Conservation (phyloP, 768 basidiomycete genomes). For the Roridomyces roridus region DNA sequence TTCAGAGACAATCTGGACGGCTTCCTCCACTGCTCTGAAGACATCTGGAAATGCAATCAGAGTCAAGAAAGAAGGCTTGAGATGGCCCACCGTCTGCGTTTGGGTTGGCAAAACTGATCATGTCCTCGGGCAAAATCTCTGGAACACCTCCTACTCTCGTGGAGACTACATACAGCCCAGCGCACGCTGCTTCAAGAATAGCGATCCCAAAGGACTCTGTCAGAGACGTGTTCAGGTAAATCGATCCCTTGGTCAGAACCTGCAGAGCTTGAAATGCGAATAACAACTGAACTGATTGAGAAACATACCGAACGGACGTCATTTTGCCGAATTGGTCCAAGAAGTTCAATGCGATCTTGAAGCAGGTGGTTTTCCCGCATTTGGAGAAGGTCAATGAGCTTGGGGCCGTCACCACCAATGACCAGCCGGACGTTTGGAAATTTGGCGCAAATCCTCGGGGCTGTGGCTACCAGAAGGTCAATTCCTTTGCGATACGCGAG, state of each 20-base stretch:
- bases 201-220: slow-evolving; percentile 98
- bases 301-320: slow-evolving; percentile 80
- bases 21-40: slow-evolving; percentile 81
- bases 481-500: slow-evolving; percentile 96
- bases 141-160: slow-evolving; percentile 96
- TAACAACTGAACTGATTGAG: neutral
- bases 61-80: neutral
- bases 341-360: slow-evolving; percentile 90
- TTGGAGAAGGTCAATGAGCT: slow-evolving; percentile 92
- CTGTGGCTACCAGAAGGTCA: slow-evolving; percentile 91
- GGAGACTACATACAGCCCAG: slow-evolving; percentile 92
- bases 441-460: slow-evolving; percentile 84
- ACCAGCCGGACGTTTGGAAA: slow-evolving; percentile 91
- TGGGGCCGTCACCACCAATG: slow-evolving; percentile 94
- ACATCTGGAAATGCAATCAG: slow-evolving; percentile 61
- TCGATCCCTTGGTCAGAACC: slow-evolving; percentile 87
- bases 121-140: slow-evolving; percentile 90
- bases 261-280: slow-evolving; percentile 31
- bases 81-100: slow-evolving; percentile 83
- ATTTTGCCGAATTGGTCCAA: slow-evolving; percentile 80
- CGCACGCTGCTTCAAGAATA: slow-evolving; percentile 96
- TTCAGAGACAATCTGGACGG: slow-evolving; percentile 69
- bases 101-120: slow-evolving; percentile 94
- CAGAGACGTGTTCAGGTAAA: slow-evolving; percentile 94
- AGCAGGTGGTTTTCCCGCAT: slow-evolving; percentile 91